phyloP scores from a whole-genome alignment of 106 monocot genomes.

The Xerophyta viscosa region DNA sequence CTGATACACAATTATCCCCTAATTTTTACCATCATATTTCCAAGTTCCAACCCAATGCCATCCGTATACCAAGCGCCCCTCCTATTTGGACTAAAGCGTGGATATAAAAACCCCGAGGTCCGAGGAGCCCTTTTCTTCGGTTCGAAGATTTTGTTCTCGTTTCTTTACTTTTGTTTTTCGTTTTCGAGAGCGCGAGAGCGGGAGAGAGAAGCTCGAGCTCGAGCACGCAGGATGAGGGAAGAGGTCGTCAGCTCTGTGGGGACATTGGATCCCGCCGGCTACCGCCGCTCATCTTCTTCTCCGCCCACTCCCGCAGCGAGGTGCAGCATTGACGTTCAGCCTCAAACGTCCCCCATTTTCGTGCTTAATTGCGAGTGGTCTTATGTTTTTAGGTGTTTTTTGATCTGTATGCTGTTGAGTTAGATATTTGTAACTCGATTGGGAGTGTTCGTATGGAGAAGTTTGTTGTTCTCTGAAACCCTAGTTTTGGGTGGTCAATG shows the following conservation, averaged over 20 bases:
- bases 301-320: constrained; percentile 33
- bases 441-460: no score
- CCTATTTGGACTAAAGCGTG: no score
- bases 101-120: no score
- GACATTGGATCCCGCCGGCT: constrained; percentile 18
- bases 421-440: no score
- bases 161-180: not conserved
- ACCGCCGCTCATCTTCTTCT: constrained; percentile 24
- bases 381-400: not conserved
- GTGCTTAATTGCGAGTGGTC: not conserved
- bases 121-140: no score
- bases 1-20: no score
- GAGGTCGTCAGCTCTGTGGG: constrained; percentile 45
- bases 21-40: no score
- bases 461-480: no score
- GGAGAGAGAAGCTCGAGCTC: constrained; percentile 1
- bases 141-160: not conserved
- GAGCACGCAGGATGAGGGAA: constrained; percentile 31
- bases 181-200: not conserved
- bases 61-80: no score
- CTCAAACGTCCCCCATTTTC: not conserved
- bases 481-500: no score
- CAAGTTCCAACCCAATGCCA: no score
- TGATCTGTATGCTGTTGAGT: no score
- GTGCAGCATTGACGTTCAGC: constrained; percentile 7